phyloP scores from a whole-genome alignment of 164 flowering plant species.

The Chimonanthus praecox region DNA sequence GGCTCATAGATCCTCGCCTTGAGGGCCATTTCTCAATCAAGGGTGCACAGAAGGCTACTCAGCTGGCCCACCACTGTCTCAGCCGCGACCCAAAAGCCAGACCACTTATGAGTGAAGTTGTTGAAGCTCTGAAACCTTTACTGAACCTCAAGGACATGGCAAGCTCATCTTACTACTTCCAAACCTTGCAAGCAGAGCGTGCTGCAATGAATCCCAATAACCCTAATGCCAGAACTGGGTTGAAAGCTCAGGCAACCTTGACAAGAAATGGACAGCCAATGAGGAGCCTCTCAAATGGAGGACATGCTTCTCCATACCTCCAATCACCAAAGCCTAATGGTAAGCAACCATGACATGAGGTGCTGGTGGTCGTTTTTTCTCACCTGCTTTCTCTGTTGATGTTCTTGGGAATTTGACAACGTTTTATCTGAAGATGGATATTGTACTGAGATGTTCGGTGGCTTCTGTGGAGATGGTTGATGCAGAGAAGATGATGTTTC shows the following conservation, averaged over 20 bases:
- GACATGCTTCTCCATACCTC: conserved; percentile 54
- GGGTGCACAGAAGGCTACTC: conserved; percentile 80
- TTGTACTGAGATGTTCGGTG: too few relatives aligned
- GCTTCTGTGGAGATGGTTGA: too few relatives aligned
- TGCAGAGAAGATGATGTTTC: background rate
- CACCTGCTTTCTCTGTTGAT: background rate
- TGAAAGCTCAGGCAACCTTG: conserved; percentile 26
- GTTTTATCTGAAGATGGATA: conserved; percentile 3
- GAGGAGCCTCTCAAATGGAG: conserved; percentile 56
- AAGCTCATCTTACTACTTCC: conserved; percentile 70
- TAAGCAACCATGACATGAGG: conserved; percentile 26
- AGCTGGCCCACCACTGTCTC: conserved; percentile 71
- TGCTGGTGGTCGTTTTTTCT: conserved; percentile 1
- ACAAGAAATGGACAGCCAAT: conserved; percentile 41
- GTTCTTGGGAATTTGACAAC: conserved; percentile 5
- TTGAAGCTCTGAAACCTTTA: conserved; percentile 66
- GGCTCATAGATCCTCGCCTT: conserved; percentile 75
- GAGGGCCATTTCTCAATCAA: conserved; percentile 84
- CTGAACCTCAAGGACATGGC: conserved; percentile 87
- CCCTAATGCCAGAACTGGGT: conserved; percentile 39
- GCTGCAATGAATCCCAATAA: conserved; percentile 31
- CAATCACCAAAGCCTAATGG: conserved; percentile 53
- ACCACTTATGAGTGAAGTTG: conserved; percentile 80
- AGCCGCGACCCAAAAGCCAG: conserved; percentile 77
- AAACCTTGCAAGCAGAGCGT: conserved; percentile 60